Evolutionary conservation across 2,329 filamentous ascomycete species (phyloP).

Genomic region (Epicoccum nigrum): DNA sequence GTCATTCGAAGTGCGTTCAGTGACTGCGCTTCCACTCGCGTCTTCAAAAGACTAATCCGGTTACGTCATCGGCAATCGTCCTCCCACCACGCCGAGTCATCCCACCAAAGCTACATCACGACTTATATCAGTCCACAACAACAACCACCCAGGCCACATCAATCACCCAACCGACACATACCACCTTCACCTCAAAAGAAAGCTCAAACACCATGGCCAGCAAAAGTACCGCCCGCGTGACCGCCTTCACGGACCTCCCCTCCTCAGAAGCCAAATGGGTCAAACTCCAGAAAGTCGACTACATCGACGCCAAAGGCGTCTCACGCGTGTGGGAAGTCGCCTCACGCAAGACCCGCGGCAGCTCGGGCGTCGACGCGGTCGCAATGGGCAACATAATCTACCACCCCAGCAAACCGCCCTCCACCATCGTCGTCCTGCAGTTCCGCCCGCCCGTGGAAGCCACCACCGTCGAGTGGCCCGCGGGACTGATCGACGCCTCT

Average conservation of each 20-base stretch:
- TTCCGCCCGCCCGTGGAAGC: constrained; percentile 65
- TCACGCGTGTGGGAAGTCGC: constrained; percentile 72
- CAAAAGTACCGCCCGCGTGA: constrained; percentile 25
- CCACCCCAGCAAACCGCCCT: constrained; percentile 33
- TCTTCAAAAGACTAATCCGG: background rate
- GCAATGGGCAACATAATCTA: constrained; percentile 71
- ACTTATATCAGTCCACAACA: background rate
- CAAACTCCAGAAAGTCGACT: constrained; percentile 52
- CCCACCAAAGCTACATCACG: constrained; percentile 12
- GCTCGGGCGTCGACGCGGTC: constrained; percentile 64
- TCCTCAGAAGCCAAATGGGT: constrained; percentile 36
- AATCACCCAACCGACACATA: background rate
- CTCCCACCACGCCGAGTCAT: constrained; percentile 4
- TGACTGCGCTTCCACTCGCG: background rate
- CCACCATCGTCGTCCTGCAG: constrained; percentile 52
- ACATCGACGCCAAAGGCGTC: constrained; percentile 65
- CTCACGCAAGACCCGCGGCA: constrained; percentile 67
- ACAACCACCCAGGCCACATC: background rate
- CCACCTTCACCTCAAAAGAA: too few relatives aligned
- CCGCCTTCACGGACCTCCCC: constrained; percentile 30
- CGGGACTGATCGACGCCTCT: constrained; percentile 53
- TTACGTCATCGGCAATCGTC: constrained; percentile 16
- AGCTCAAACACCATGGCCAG: constrained; percentile 21
- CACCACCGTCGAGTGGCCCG: constrained; percentile 65
- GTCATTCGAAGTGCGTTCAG: background rate